Conservation (phyloP, 2,329 filamentous ascomycete species). For the Bipolaris bicolor region DNA sequence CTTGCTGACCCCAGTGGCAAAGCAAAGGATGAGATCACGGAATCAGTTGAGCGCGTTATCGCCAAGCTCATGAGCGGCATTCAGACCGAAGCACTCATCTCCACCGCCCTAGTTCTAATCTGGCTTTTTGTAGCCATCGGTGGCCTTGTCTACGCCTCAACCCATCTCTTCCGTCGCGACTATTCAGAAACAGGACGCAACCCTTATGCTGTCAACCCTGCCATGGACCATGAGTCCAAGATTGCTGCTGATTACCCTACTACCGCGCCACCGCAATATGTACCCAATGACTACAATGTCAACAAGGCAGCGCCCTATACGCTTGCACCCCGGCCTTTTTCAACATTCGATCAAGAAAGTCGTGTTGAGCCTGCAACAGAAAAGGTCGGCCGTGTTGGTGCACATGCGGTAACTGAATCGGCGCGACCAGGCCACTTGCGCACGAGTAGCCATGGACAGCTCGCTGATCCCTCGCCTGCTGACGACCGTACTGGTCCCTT, state of each 20-base stretch:
- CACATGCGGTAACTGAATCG: slow-evolving; percentile 51
- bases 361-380: slow-evolving; percentile 41
- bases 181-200: slow-evolving; percentile 19
- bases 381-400: slow-evolving; percentile 53
- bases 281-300: slow-evolving; percentile 51
- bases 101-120: slow-evolving; percentile 72
- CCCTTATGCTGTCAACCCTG: slow-evolving; percentile 43
- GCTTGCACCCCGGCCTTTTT: slow-evolving; percentile 52
- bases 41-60: slow-evolving; percentile 73
- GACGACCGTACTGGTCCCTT: slow-evolving; percentile 47
- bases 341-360: slow-evolving; percentile 48
- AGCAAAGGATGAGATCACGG: slow-evolving; percentile 81
- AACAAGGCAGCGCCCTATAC: slow-evolving; percentile 57
- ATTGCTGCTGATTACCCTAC: slow-evolving; percentile 27
- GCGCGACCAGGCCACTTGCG: slow-evolving; percentile 53
- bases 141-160: slow-evolving; percentile 71
- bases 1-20: slow-evolving; percentile 76
- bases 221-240: slow-evolving; percentile 29
- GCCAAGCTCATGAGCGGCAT: slow-evolving; percentile 71
- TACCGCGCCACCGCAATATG: slow-evolving; percentile 51
- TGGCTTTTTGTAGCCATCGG: slow-evolving; percentile 80
- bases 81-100: slow-evolving; percentile 79
- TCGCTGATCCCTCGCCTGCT: slow-evolving; percentile 52
- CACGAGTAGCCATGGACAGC: slow-evolving; percentile 54
- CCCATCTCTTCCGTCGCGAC: slow-evolving; percentile 66